Percentiles rank a stretch among this genome's conserved stretches.
phyloP scores from a whole-genome alignment of 805 yeast genomes.

The Kockiozyma suomiensis region DNA sequence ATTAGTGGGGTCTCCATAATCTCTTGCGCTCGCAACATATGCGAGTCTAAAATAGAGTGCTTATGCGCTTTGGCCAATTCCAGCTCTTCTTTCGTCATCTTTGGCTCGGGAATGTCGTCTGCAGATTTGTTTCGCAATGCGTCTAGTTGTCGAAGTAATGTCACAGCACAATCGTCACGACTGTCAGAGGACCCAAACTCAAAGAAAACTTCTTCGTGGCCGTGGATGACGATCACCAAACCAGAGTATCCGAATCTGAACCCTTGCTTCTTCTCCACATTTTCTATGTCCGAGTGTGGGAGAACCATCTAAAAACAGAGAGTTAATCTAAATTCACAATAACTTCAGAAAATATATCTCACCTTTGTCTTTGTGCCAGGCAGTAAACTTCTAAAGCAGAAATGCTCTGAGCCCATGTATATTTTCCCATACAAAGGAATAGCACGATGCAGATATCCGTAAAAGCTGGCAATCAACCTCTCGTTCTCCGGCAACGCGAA shows the following conservation, averaged over 20 bases:
- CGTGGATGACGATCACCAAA: constrained; percentile 66
- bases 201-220: constrained; percentile 74
- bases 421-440: constrained; percentile 83
- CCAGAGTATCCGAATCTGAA: constrained; percentile 70
- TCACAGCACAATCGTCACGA: constrained; percentile 70
- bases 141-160: constrained; percentile 55
- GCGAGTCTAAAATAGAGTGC: not conserved
- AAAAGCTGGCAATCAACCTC: constrained; percentile 66
- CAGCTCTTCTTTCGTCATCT: constrained; percentile 5
- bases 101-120: not conserved
- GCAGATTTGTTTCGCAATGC: not conserved
- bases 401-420: constrained; percentile 64
- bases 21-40: not conserved
- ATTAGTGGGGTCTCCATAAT: constrained; percentile 18
- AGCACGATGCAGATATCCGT: constrained; percentile 65
- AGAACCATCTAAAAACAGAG: constrained; percentile 68
- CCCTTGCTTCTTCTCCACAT: constrained; percentile 67
- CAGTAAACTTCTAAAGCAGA: constrained; percentile 80
- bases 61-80: constrained; percentile 2
- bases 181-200: constrained; percentile 68
- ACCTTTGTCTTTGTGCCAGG: constrained; percentile 71
- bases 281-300: constrained; percentile 74
- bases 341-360: not conserved
- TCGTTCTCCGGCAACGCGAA: constrained; percentile 63
- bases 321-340: not conserved